Conservation (phyloP, 208 protist genomes). For the Trypanosoma theileri region DNA sequence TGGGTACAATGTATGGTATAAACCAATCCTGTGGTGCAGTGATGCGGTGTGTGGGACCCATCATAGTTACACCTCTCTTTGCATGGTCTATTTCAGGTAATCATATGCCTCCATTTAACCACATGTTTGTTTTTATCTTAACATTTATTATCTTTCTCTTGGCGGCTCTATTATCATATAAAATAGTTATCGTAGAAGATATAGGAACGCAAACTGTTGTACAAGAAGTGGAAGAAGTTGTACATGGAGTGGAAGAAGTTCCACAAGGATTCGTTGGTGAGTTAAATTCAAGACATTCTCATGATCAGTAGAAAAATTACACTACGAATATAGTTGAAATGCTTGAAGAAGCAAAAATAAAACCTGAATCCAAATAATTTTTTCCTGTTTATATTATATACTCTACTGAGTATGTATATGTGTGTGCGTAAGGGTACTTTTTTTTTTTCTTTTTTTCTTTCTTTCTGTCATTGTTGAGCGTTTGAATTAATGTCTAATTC, state of each 20-base stretch:
- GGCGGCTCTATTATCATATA: constrained; percentile 17
- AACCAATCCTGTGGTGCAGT: constrained; percentile 65
- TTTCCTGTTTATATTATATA: constrained; percentile 5
- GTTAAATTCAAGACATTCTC: too few relatives aligned
- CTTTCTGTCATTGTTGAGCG: neutral
- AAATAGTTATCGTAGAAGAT: constrained; percentile 30
- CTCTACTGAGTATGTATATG: neutral
- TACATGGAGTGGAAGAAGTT: constrained; percentile 1
- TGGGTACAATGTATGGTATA: constrained; percentile 79
- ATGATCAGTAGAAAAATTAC: too few relatives aligned
- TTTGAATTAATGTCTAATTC: neutral
- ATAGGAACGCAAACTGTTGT: neutral
- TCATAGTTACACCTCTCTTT: constrained; percentile 68
- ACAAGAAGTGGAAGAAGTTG: neutral
- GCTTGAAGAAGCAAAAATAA: neutral
- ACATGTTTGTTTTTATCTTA: constrained; percentile 58
- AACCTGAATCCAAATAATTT: neutral
- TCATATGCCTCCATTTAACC: constrained; percentile 46
- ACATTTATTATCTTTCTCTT: constrained; percentile 21
- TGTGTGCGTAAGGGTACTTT: neutral
- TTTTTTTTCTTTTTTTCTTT: constrained; percentile 1
- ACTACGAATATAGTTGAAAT: too few relatives aligned
- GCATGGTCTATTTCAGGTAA: constrained; percentile 67
- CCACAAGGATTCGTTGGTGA: too few relatives aligned
- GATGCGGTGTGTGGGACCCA: constrained; percentile 59